Conservation (phyloP, 495 filamentous ascomycete species). For the Penicillium atrosanguineum region DNA sequence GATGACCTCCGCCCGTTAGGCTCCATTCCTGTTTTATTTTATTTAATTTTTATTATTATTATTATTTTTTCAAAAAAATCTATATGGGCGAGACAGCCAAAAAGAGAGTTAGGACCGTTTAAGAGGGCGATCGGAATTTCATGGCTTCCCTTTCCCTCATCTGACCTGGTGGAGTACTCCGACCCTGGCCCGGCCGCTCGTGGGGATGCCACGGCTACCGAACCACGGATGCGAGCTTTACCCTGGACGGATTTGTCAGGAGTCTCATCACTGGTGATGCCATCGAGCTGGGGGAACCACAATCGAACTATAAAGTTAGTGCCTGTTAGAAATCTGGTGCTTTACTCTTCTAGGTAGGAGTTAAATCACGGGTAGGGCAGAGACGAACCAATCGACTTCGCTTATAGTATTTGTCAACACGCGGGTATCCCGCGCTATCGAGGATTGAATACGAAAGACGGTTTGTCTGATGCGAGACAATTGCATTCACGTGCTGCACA, state of each 20-base stretch:
- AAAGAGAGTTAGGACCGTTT: constrained; percentile 13
- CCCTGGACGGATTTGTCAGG: neutral
- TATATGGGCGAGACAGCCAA: no score
- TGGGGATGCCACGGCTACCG: neutral
- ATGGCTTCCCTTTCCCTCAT: constrained; percentile 1
- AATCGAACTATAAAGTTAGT: neutral
- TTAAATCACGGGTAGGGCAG: neutral
- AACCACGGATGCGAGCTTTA: neutral
- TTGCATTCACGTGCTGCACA: constrained; percentile 5
- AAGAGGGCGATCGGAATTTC: constrained; percentile 11
- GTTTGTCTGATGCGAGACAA: neutral
- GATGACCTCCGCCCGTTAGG: no score
- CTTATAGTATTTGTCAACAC: constrained; percentile 2
- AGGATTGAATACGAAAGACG: neutral
- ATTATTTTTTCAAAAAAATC: no score
- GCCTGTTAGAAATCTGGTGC: neutral
- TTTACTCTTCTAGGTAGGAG: neutral
- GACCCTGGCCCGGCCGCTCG: constrained; percentile 6
- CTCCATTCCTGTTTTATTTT: no score
- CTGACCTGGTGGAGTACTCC: neutral
- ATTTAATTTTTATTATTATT: no score
- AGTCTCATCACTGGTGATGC: constrained; percentile 1
- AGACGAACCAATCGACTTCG: neutral
- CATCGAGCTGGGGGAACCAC: neutral
- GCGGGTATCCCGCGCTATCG: neutral